Percentiles rank a stretch among this genome's conserved stretches.
Evolutionary conservation across 257 asterid species (phyloP).

Genomic region (Rehmannia glutinosa): DNA sequence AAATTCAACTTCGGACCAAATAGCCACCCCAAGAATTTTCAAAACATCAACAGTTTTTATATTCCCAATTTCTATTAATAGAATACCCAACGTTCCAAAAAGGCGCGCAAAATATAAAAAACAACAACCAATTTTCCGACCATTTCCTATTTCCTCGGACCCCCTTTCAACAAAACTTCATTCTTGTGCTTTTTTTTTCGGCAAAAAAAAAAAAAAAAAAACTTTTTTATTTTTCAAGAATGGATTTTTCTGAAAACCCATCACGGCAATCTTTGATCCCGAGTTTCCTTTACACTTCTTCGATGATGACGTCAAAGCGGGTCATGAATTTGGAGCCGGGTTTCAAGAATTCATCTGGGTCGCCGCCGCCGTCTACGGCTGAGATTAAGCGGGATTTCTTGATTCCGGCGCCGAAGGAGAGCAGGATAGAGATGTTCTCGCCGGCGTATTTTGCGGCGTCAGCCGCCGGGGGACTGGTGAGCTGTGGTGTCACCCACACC

Average conservation of each 20-base stretch:
- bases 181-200: background rate
- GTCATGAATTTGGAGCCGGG: constrained; percentile 2
- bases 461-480: constrained; percentile 51
- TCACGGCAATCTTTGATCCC: constrained; percentile 41
- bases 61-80: background rate
- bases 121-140: background rate
- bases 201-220: background rate
- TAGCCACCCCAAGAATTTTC: constrained; percentile 7
- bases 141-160: background rate
- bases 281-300: constrained; percentile 29
- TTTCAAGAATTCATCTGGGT: background rate
- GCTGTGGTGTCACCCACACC: constrained; percentile 78
- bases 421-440: constrained; percentile 61
- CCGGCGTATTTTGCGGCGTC: constrained; percentile 64
- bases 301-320: background rate
- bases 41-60: no score
- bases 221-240: background rate
- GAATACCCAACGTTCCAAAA: background rate
- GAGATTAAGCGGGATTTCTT: constrained; percentile 20
- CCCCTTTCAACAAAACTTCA: background rate
- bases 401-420: constrained; percentile 64
- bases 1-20: background rate
- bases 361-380: background rate
- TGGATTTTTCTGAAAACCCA: constrained; percentile 29
- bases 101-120: constrained; percentile 3